A percentile compares a stretch with the other conserved stretches of the same genome.
Conservation (phyloP, 495 filamentous ascomycete genomes). For the Aspergillus asperescens region DNA sequence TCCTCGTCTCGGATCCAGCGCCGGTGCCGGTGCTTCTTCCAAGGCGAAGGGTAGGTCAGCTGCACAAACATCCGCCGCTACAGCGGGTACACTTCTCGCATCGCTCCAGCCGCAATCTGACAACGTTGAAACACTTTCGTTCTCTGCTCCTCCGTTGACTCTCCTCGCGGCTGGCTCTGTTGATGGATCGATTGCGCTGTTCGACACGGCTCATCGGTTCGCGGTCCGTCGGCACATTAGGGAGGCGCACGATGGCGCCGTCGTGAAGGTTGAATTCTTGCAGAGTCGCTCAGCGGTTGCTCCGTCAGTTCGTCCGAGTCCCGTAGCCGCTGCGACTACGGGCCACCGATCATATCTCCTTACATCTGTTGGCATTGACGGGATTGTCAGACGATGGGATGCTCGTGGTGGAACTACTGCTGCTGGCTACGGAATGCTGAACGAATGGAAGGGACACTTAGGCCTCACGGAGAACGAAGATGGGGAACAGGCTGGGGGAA, state of each 20-base stretch:
- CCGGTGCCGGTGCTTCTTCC: conserved; percentile 23
- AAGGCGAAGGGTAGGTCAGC: conserved; percentile 26
- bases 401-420: conserved; percentile 68
- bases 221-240: conserved; percentile 72
- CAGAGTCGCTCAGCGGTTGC: conserved; percentile 28
- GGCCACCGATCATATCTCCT: conserved; percentile 55
- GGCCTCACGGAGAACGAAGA: conserved; percentile 65
- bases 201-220: conserved; percentile 77
- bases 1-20: conserved; percentile 54
- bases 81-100: conserved; percentile 75
- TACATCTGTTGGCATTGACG: conserved; percentile 79
- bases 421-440: conserved; percentile 56
- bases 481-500: conserved; percentile 62
- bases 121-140: conserved; percentile 77
- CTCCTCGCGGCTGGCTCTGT: conserved; percentile 85
- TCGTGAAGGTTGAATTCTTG: conserved; percentile 91
- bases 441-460: conserved; percentile 79
- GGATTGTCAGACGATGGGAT: conserved; percentile 83
- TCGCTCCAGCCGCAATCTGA: conserved; percentile 67
- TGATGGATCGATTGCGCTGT: conserved; percentile 84
- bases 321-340: conserved; percentile 23
- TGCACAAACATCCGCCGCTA: conserved; percentile 47
- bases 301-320: conserved; percentile 22
- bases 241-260: conserved; percentile 75
- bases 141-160: conserved; percentile 67